These are phyloP conservation scores for Nevesoporus exiguus DNA, from an alignment of 768 basidiomycete species.

Conservation along the genomic window DNA sequence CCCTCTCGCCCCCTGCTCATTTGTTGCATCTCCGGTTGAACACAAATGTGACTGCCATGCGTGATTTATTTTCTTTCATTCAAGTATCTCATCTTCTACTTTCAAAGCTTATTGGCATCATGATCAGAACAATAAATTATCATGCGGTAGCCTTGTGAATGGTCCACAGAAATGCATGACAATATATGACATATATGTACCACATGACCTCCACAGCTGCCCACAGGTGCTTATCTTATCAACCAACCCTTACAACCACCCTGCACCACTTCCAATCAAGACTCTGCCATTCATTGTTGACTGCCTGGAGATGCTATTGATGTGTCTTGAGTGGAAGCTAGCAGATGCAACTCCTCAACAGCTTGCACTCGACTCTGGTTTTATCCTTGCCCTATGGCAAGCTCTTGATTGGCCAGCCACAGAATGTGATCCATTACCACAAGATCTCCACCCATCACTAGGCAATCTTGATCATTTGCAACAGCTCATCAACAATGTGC, in stretches of 20 bases:
- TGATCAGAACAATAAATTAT: neutral
- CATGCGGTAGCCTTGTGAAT: neutral
- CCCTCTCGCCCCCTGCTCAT: neutral
- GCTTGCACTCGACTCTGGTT: conserved; percentile 4
- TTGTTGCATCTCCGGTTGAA: neutral
- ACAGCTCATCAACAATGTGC: neutral
- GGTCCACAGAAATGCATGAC: neutral
- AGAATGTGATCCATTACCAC: neutral
- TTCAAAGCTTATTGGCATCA: neutral
- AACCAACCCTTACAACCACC: conserved; percentile 3
- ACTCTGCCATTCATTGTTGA: neutral
- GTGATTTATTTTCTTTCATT: neutral
- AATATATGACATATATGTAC: neutral
- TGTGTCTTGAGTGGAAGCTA: neutral
- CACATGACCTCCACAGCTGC: neutral
- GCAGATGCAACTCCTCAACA: neutral
- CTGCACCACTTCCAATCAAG: neutral
- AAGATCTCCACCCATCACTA: conserved; percentile 5
- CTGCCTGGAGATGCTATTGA: neutral
- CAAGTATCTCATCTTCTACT: neutral
- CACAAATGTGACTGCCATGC: neutral
- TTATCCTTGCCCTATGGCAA: neutral
- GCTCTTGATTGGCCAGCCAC: neutral
- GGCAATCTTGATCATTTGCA: neutral
- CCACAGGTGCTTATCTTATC: conserved; percentile 1